Base-by-base conservation (phyloP, 176 grass and related monocot species). In the Triticum turgidum region DNA sequence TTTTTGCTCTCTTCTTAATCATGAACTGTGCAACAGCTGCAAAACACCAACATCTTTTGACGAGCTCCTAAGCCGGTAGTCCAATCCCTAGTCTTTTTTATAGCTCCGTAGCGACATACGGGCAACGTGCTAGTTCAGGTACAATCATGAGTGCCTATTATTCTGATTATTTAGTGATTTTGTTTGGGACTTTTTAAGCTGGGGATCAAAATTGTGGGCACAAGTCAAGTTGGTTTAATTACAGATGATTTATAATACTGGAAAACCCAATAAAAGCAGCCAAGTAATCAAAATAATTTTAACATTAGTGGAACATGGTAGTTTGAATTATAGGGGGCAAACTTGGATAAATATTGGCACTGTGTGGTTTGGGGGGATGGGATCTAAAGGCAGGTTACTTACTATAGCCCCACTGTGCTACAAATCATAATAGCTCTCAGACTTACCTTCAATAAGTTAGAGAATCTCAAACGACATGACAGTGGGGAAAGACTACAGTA, bases 371-470 rank as follows among this genome's bases (percentile, higher is more conserved):
- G 37, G 1, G 21, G 70, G 22, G n/a, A 27, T 24, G 70, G 39
- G 14, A 45, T 27, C 5, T 5, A 45, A 73, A 73, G 39, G n/a
- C 38, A 45, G n/a, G n/a, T 47, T n/a, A 45, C 5, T 45, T 69
- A 37, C 7, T 17, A 15, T 68, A 32, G 65, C 29, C 33, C 32
- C 15, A 7, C 33, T 67, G 13, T 7, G 5, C 64, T 67, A 32
- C 14, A 33, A 68, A 68, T 68, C 41, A 42, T 21, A 22, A 72
- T 42, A 42, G 69, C 37, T 41, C 38, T 42, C 69, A 12, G 8
- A 38, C 21, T 70, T 72, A n/a, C 35, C 37, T 72, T 72, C 2
- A 72, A 20, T 72, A 72, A 72, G 69, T 72, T 72, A 72, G 69
- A 21, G 10, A 72, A 72, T 41, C 37, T 24, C 69, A 20, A 11